phyloP scores from a whole-genome alignment of 768 basidiomycete genomes.

The Suillus plorans region DNA sequence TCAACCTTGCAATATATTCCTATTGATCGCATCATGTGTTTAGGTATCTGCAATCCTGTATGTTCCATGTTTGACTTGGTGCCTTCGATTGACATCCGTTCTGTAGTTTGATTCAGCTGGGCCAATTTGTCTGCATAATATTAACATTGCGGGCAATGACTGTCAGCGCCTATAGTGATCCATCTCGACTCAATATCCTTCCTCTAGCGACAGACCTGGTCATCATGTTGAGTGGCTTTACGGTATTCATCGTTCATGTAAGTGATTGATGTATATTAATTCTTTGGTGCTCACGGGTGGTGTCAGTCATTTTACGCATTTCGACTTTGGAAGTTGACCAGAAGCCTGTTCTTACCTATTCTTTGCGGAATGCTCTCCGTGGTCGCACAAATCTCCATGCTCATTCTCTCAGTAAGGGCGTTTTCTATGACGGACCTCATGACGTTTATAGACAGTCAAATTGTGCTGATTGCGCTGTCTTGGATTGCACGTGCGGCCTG shows the following conservation, averaged over 20 bases:
- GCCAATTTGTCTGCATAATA: not conserved
- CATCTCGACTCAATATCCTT: not conserved
- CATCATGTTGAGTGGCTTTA: not conserved
- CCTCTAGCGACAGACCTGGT: not conserved
- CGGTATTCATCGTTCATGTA: conserved; percentile 3
- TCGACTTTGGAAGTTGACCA: conserved; percentile 4
- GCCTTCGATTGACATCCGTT: not conserved
- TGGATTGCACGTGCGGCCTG: not conserved
- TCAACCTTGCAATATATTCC: not conserved
- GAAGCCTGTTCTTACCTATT: not conserved
- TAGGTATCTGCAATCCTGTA: conserved; percentile 8
- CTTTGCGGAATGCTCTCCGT: not conserved
- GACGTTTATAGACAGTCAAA: not conserved
- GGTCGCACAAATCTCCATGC: not conserved
- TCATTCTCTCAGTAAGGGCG: not conserved
- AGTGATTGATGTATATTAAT: not conserved
- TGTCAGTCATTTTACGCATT: conserved; percentile 8
- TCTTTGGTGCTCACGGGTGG: not conserved
- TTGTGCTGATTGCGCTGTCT: not conserved
- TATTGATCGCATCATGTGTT: not conserved
- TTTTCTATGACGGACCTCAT: not conserved
- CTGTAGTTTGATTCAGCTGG: conserved; percentile 6
- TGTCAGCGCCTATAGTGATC: conserved; percentile 3
- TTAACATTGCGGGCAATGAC: conserved; percentile 3
- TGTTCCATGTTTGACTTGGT: not conserved